Percentiles rank a stretch among this genome's conserved stretches.
These are phyloP conservation scores for Camellia granthamiana DNA, from an alignment of 148 eudicot genomes.

Conservation along the genomic window DNA sequence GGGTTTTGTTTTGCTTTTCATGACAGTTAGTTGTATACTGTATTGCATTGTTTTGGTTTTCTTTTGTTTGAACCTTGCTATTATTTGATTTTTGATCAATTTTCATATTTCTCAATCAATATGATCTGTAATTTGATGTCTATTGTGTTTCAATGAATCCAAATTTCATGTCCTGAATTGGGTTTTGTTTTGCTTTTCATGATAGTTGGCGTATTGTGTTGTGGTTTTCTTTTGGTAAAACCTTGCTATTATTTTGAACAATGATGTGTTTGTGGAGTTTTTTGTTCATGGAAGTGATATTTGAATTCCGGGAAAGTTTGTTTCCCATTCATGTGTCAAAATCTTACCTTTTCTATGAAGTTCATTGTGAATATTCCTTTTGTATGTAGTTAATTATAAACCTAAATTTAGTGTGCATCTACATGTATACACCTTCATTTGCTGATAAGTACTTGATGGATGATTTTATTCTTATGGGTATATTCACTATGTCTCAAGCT, in stretches of 20 bases:
- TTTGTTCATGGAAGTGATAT: neutral
- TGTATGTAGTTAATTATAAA: neutral
- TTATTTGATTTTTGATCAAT: neutral
- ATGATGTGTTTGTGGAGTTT: neutral
- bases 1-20: neutral
- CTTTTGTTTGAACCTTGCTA: neutral
- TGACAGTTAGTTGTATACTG: neutral
- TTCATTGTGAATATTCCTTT: slow-evolving; percentile 8
- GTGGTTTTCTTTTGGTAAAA: neutral
- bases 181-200: neutral
- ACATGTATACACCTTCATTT: neutral
- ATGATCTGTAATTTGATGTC: slow-evolving; percentile 5
- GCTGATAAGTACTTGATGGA: neutral
- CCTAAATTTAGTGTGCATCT: neutral
- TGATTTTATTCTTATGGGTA: slow-evolving; percentile 1
- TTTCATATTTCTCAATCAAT: too few species aligned
- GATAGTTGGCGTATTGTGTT: neutral
- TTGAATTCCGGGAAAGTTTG: neutral
- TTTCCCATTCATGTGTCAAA: neutral
- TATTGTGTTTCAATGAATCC: neutral
- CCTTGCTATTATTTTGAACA: neutral
- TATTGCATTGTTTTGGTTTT: neutral
- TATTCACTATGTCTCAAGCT: neutral
- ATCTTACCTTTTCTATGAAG: neutral
- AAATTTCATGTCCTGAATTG: neutral